A percentile compares a stretch with the other conserved stretches of the same genome.
These are phyloP conservation scores for Holtermanniella nyarrowii DNA, from an alignment of 768 basidiomycete genomes.

Conservation along the genomic window DNA sequence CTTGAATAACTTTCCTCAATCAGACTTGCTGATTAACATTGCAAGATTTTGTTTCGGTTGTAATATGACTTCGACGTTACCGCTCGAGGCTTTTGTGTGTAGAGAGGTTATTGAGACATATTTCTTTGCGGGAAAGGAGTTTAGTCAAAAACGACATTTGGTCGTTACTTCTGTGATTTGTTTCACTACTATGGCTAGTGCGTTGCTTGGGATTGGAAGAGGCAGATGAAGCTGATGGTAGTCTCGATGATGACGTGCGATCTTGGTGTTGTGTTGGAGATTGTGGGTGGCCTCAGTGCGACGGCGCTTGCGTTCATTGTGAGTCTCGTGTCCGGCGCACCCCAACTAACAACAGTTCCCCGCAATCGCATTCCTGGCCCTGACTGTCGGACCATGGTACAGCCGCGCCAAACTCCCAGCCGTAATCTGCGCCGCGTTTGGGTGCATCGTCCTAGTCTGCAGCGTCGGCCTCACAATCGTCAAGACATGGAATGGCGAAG, in stretches of 20 bases:
- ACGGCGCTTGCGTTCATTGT: constrained; percentile 76
- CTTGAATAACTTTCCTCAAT: constrained; percentile 81
- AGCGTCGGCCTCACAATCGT: constrained; percentile 65
- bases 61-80: constrained; percentile 97
- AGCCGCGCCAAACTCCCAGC: constrained; percentile 67
- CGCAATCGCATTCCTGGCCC: constrained; percentile 33
- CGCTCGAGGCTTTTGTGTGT: constrained; percentile 92
- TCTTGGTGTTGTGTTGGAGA: constrained; percentile 94
- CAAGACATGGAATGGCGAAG: constrained; percentile 63
- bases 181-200: constrained; percentile 70
- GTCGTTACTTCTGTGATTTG: constrained; percentile 83
- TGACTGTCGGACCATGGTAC: constrained; percentile 50
- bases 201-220: constrained; percentile 26
- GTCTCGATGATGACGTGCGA: constrained; percentile 90
- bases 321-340: constrained; percentile 1
- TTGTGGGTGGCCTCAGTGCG: constrained; percentile 76
- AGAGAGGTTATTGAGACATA: constrained; percentile 94
- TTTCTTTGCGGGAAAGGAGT: constrained; percentile 82
- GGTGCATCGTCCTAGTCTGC: constrained; percentile 61
- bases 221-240: constrained; percentile 40
- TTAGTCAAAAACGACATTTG: constrained; percentile 70
- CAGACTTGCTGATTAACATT: constrained; percentile 83
- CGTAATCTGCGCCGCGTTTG: constrained; percentile 60
- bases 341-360: constrained; percentile 29
- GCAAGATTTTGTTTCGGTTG: constrained; percentile 88